phyloP scores from a whole-genome alignment of 768 basidiomycete species.

The Naematelia encephala region DNA sequence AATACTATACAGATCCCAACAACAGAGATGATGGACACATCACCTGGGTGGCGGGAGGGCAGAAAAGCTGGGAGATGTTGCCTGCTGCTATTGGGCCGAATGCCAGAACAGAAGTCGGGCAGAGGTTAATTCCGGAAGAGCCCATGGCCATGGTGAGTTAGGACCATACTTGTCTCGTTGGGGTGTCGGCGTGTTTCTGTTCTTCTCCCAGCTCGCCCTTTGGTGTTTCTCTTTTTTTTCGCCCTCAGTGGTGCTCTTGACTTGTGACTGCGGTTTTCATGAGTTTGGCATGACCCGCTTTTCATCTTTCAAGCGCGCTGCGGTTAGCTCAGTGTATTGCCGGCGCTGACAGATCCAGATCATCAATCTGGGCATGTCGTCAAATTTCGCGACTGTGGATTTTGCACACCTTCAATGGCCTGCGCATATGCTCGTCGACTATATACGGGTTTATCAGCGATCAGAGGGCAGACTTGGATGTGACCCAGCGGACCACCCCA shows the following conservation, averaged over 20 bases:
- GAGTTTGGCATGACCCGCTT: background rate
- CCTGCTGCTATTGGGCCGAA: slow-evolving; percentile 68
- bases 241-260: background rate
- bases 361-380: slow-evolving; percentile 58
- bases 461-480: slow-evolving; percentile 68
- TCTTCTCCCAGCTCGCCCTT: background rate
- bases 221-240: background rate
- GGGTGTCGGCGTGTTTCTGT: background rate
- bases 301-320: background rate
- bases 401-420: slow-evolving; percentile 68
- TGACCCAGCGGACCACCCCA: slow-evolving; percentile 73
- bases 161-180: too few species aligned
- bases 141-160: slow-evolving; percentile 68
- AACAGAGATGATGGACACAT: slow-evolving; percentile 69
- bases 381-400: slow-evolving; percentile 49
- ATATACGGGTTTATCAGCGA: slow-evolving; percentile 67
- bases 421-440: slow-evolving; percentile 76
- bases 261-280: background rate
- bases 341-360: slow-evolving; percentile 51
- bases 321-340: background rate
- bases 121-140: slow-evolving; percentile 76
- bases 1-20: slow-evolving; percentile 74
- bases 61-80: slow-evolving; percentile 68
- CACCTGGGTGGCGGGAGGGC: slow-evolving; percentile 72
- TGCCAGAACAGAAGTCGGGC: slow-evolving; percentile 58